Percentiles rank a stretch among this genome's conserved stretches.
Evolutionary conservation across 2,329 filamentous ascomycete genomes (phyloP).

Genomic region (Neurospora sp.): DNA sequence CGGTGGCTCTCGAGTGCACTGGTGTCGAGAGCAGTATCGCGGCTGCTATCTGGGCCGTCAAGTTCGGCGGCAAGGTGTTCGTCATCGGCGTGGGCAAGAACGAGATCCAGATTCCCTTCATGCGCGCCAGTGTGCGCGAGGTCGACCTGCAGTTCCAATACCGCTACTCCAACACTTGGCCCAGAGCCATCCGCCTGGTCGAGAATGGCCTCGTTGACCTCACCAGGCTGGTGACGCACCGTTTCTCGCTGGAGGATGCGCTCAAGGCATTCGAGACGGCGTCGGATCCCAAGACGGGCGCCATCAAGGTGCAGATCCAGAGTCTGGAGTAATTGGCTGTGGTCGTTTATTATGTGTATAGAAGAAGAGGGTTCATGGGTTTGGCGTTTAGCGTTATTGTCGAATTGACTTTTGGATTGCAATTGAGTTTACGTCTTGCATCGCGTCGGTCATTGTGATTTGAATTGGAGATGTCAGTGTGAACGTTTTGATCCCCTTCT

Average conservation of each 20-base stretch:
- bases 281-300: conserved; percentile 76
- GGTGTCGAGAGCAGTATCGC: conserved; percentile 85
- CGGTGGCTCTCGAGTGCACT: conserved; percentile 82
- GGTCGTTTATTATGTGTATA: neutral
- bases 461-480: neutral
- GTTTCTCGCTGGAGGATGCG: conserved; percentile 77
- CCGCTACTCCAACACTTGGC: conserved; percentile 94
- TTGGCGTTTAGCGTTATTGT: neutral
- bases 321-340: conserved; percentile 39
- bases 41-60: conserved; percentile 77
- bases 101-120: conserved; percentile 92
- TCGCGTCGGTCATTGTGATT: neutral
- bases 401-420: neutral
- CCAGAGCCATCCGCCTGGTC: conserved; percentile 78
- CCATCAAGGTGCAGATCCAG: conserved; percentile 97
- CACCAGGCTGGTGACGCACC: conserved; percentile 75
- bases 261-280: conserved; percentile 84
- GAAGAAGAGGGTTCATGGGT: neutral
- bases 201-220: conserved; percentile 77
- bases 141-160: conserved; percentile 96
- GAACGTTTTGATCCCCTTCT: neutral
- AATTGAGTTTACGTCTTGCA: neutral
- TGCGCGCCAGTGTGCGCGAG: conserved; percentile 82
- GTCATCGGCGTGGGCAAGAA: conserved; percentile 93
- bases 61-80: conserved; percentile 95